Base-by-base conservation (phyloP, 2,329 filamentous ascomycete genomes). In the Proliferodiscus dingleyae region DNA sequence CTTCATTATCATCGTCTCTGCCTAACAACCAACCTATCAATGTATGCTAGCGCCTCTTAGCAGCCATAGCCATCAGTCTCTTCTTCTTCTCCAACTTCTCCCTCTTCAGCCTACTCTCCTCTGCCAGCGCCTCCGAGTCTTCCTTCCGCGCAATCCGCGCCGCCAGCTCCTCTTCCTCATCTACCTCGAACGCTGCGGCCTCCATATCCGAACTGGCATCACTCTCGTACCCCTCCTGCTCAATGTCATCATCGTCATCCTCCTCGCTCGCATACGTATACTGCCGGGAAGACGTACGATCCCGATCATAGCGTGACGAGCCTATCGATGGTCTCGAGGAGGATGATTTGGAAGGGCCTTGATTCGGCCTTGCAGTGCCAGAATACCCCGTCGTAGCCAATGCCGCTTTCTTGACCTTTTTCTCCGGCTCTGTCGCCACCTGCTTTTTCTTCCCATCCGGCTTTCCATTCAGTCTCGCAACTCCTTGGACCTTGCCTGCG, bases 141-240 rank as follows among this genome's bases (percentile, higher is more conserved):
- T 90, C 87, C 37, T 74, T 73, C 36, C 77, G 77, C 19, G 85
- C 87, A 44, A 75, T 71, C 23, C 69, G 66, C 49, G 83, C 75
- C 2, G 85, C 83, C 40, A 69, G 61, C 37, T 72, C 69, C 62
- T 91, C 87, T 63, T 91, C 87, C 28, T 75, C 69, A 50, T 89
- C 84, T 42, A 90, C 78, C 55, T 89, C 85, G 49, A 82, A 83
- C 29, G 84, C 63, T 26, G 84, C 85, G 2, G 84, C 87, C 63
- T 89, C 85, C 83, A 89, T 89, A 57, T 88, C 86, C 5, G 83
- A 87, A 4, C 82, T 85, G 5, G 63, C 79, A 44, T 85, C 84
- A 1, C 80, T 82, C 2, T 71, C 75, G 52, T 86, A 83, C 38
- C 71, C 72, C 24, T 85, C 80, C 34, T 84, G 80, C 7, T 85